Evolutionary conservation across 1,284 basidiomycete species (phyloP), one percentile per base, ranked within the genome.

Genomic region (Melampsora occidentalis): DNA sequence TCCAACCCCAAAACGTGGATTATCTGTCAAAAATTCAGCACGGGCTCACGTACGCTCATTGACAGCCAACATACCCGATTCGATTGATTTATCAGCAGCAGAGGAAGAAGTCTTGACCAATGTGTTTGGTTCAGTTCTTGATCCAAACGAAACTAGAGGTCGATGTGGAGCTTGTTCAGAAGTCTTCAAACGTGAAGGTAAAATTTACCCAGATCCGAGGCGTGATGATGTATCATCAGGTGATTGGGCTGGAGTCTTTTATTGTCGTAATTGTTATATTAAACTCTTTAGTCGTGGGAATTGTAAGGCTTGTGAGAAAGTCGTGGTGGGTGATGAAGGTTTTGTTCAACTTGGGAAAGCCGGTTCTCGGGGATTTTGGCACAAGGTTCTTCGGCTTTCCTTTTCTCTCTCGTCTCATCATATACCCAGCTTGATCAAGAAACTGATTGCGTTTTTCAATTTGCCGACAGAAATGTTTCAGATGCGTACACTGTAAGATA

Each of bases 171-270:
- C 59, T 33, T 76, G 72, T 63, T 31, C 66, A 48, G 53, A 76
- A 51, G 67, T 76, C n/a, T 76, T 76, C 35, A 76, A 69, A 63
- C 65, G 72, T n/a, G 72, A 76, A 48, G 72, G 72, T 9, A 76
- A 76, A 22, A 76, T 76, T 25, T 76, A 62, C 61, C 72, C 72
- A 1, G 72, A 76, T 42, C 72, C 72, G 4, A 68, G 72, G 18
- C 46, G 72, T 10, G 72, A 76, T 16, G 72, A 76, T 39, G 3
- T 35, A 35, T 57, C 66, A 57, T 62, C 51, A 59, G 72, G 59
- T 31, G 25, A 76, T 61, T 76, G 72, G 72, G 72, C 72, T 22
- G 72, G 72, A 14, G 72, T 76, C 9, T 76, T 76, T 28, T 76
- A 76, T 76, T 76, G 72, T 46, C 72, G 72, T 16, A 63, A 35